Evolutionary conservation across 2,329 filamentous ascomycete species (phyloP), one percentile per base, ranked within the genome.

Genomic region (Penicillium glabrum): DNA sequence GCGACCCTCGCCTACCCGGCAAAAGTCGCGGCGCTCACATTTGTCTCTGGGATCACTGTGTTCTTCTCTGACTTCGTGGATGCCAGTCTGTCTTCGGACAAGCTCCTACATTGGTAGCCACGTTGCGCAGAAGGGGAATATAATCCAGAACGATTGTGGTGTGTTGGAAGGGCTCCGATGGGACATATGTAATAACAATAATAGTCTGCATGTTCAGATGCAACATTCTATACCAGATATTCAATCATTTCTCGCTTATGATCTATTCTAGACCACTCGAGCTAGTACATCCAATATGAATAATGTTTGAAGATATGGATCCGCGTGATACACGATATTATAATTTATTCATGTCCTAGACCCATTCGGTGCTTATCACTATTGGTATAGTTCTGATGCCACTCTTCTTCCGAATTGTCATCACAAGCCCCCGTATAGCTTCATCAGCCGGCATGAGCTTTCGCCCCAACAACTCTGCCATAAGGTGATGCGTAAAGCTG

Each of bases 41-140:
- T 45, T 52, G 51, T 45, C 53, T 51, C 54, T 59, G 63, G 64
- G 43, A 2, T 46, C 35, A 47, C 54, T 53, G 50, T 48, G 29
- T 37, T 51, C 53, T 61, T 58, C 27, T 29, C 35, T 57, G 11
- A 49, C 53, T 54, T 46, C 29, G 46, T 48, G 56, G 66, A 23
- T 61, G 48, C 29, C 48, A 65, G 59, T 69, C 61, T 61, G 65
- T 68, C 66, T 51, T 35, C 53, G 44, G 61, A 53, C 57, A 21
- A 53, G 19, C n/a, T 48, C 29, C 29, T 47, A 67, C 63, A 61
- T 62, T 58, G 58, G 51, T 46, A 23, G 47, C 56, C 46, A 51
- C 54, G 35, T 41, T 19, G 44, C 14, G 46, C 44, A 46, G 43
- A 49, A 23, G 31, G 41, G 45, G 46, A 9, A 46, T 41, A 41